Conservation (phyloP, 352 stramenopile genomes). For the Albugo laibachii region DNA sequence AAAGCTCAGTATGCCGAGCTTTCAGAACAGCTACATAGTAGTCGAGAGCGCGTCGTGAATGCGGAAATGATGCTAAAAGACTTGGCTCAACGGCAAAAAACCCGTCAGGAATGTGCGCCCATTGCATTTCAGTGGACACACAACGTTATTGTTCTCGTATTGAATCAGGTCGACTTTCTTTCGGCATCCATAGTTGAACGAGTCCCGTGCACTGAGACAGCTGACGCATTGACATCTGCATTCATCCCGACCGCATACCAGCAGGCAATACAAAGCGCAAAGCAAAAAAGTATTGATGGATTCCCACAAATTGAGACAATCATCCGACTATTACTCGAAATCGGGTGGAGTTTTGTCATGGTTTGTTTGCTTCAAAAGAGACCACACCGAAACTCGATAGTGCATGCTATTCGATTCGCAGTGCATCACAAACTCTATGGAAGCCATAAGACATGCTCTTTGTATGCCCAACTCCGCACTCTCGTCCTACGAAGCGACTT, state of each 20-base stretch:
- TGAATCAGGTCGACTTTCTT: no score
- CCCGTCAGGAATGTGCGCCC: slow-evolving; percentile 35
- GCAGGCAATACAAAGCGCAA: slow-evolving; percentile 6
- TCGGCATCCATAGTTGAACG: not conserved
- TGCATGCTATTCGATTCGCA: slow-evolving; percentile 37
- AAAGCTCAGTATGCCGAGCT: slow-evolving; percentile 49
- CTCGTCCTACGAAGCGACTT: slow-evolving; percentile 58
- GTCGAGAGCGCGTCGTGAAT: slow-evolving; percentile 29
- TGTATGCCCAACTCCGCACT: slow-evolving; percentile 15
- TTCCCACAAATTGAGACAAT: slow-evolving; percentile 55
- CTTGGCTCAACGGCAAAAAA: slow-evolving; percentile 36
- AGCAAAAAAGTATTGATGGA: slow-evolving; percentile 29
- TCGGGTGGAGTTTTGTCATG: slow-evolving; percentile 55
- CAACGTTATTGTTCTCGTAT: slow-evolving; percentile 16
- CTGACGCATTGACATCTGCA: not conserved
- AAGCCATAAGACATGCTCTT: slow-evolving; percentile 24
- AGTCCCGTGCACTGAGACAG: not conserved
- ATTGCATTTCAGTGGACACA: slow-evolving; percentile 34
- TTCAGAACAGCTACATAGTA: slow-evolving; percentile 37
- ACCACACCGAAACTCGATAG: slow-evolving; percentile 38
- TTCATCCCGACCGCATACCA: not conserved
- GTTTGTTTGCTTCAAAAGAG: slow-evolving; percentile 57
- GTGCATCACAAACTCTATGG: slow-evolving; percentile 42
- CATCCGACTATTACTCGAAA: slow-evolving; percentile 33
- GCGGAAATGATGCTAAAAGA: slow-evolving; percentile 35